Base-by-base conservation (phyloP, 2,329 filamentous ascomycete genomes). In the Talaromyces piceae region DNA sequence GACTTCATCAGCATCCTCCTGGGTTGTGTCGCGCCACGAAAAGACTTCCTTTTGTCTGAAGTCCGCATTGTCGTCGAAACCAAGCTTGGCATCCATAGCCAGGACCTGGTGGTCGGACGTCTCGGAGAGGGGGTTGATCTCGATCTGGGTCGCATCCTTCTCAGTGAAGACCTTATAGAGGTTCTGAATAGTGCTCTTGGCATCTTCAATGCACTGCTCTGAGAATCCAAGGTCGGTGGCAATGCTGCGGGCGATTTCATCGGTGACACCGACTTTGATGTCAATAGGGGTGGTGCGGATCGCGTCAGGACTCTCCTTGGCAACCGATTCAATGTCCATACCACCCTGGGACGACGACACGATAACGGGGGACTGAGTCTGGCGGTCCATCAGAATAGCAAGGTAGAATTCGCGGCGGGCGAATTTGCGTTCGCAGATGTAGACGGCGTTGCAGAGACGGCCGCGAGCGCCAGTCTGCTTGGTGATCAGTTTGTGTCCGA, bases 391-490 rank as follows among this genome's bases (percentile, higher is more conserved):
- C 64, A 98, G 85, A 66, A 98, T 86, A 66, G 93, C 93, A 54
- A 98, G 85, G 80, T 98, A 98, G 79, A 98, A 98, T 76, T 98
- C 93, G 69, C 93, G 87, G 62, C 93, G 90, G 63, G 93, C 93
- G 68, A 96, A 98, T 80, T 98, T 98, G 81, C 93, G 91, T 82
- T 98, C 93, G 77, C 91, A 95, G 71, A 98, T 97, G 80, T 95
- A 97, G 70, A 98, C 93, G 58, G 91, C 82, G 75, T 88, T 97
- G 82, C 93, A 98, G 70, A 95, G 83, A 72, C 93, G 89, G 68
- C 93, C 93, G 63, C 75, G 82, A 63, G 91, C 88, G 71, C 93
- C 93, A 54, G 93, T 98, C 80, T 98, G 93, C 84, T 98, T 98
- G 73, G 93, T 98, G 76, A 98, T 83, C 74, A 98, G 89, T 77